These are phyloP conservation scores for Alternaria alternata DNA, from an alignment of 2,329 filamentous ascomycete genomes.

Conservation along the genomic window DNA sequence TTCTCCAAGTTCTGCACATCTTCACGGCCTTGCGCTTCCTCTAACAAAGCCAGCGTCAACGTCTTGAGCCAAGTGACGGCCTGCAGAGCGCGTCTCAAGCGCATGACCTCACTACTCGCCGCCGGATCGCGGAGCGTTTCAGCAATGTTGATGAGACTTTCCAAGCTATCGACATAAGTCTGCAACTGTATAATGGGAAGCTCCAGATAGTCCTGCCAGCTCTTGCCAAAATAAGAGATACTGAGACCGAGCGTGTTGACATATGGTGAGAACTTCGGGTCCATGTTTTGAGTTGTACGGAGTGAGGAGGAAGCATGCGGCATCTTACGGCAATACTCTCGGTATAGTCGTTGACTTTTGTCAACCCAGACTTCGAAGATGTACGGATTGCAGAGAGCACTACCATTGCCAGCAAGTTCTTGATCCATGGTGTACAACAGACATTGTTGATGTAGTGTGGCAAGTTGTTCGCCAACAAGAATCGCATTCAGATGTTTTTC, in stretches of 20 bases:
- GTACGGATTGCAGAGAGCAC: slow-evolving; percentile 27
- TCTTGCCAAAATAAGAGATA: slow-evolving; percentile 32
- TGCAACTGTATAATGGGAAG: slow-evolving; percentile 37
- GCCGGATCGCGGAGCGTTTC: slow-evolving; percentile 1
- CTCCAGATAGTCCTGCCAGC: slow-evolving; percentile 40
- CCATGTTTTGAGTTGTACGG: slow-evolving; percentile 27
- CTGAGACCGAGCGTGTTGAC: slow-evolving; percentile 38
- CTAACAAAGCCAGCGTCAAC: slow-evolving; percentile 17
- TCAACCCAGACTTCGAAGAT: slow-evolving; percentile 35
- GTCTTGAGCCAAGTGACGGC: slow-evolving; percentile 23
- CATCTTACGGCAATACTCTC: slow-evolving; percentile 34
- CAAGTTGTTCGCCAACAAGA: slow-evolving; percentile 28
- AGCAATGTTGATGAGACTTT: slow-evolving; percentile 21
- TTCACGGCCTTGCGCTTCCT: slow-evolving; percentile 30
- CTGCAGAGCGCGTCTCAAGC: slow-evolving; percentile 24
- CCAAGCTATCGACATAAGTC: slow-evolving; percentile 27
- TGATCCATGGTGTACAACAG: slow-evolving; percentile 31
- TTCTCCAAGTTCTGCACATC: slow-evolving; percentile 36
- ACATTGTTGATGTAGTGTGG: slow-evolving; percentile 27
- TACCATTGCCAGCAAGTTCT: slow-evolving; percentile 19
- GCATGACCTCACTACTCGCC: slow-evolving; percentile 13
- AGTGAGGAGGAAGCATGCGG: slow-evolving; percentile 38
- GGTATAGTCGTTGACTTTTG: slow-evolving; percentile 30
- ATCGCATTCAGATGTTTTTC: slow-evolving; percentile 36
- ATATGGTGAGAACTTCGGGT: slow-evolving; percentile 36